Evolutionary conservation across 768 basidiomycete species (phyloP).

Genomic region (Hygrophorus pudorinus): DNA sequence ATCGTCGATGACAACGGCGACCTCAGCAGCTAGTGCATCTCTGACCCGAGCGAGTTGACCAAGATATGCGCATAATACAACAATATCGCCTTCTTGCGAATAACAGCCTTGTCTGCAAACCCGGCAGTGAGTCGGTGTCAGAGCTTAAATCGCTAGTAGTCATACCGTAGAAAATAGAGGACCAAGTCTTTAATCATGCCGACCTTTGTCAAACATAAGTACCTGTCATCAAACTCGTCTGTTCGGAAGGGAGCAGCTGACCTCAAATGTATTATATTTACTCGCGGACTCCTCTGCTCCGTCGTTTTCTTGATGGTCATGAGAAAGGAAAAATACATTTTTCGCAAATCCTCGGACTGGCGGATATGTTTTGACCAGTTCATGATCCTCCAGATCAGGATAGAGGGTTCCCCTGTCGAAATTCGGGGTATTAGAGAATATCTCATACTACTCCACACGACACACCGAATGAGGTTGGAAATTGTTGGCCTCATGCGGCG

Average conservation of each 20-base stretch:
- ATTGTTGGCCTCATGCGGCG: constrained; percentile 68
- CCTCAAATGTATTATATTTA: constrained; percentile 64
- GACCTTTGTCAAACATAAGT: constrained; percentile 20
- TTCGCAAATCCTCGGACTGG: constrained; percentile 51
- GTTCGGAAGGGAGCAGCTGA: constrained; percentile 13
- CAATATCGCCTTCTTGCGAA: constrained; percentile 36
- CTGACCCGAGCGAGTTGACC: constrained; percentile 33
- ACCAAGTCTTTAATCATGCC: constrained; percentile 36
- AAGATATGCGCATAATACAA: constrained; percentile 37
- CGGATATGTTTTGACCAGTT: constrained; percentile 38
- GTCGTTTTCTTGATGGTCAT: constrained; percentile 50
- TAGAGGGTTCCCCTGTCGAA: constrained; percentile 46
- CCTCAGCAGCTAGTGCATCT: constrained; percentile 28
- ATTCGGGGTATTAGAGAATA: not conserved
- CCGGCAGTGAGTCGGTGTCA: not conserved
- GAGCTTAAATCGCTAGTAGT: not conserved
- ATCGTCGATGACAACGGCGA: constrained; percentile 62
- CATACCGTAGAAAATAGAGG: constrained; percentile 30
- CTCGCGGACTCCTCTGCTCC: constrained; percentile 52
- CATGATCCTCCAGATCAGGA: constrained; percentile 48
- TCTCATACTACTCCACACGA: not conserved
- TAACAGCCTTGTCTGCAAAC: constrained; percentile 30
- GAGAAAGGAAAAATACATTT: constrained; percentile 61
- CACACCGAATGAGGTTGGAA: constrained; percentile 48
- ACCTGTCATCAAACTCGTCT: not conserved